phyloP scores from a whole-genome alignment of 495 filamentous ascomycete species.

The Mytilinidion resinicola region DNA sequence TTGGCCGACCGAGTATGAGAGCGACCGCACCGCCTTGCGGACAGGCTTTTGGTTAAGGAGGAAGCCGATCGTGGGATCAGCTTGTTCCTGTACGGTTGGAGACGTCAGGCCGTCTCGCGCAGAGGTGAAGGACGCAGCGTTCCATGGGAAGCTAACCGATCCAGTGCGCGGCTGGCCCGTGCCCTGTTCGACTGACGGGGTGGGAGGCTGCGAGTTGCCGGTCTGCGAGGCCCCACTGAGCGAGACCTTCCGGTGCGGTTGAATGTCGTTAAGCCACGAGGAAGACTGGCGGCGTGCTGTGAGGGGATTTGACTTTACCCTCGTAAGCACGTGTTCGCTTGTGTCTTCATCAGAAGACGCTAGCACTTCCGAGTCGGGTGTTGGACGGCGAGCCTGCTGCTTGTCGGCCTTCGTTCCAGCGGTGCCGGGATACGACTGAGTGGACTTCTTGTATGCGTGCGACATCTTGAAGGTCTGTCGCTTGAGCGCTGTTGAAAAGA shows the following conservation, averaged over 20 bases:
- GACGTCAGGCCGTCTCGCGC: conserved; percentile 12
- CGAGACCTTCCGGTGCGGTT: conserved; percentile 23
- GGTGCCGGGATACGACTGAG: neutral
- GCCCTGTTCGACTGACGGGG: conserved; percentile 13
- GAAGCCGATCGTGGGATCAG: conserved; percentile 18
- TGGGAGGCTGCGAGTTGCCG: conserved; percentile 23
- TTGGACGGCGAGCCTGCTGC: conserved; percentile 18
- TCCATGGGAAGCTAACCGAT: conserved; percentile 17
- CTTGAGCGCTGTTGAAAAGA: too few species aligned
- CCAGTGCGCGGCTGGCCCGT: neutral
- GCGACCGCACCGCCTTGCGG: conserved; percentile 53
- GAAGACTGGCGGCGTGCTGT: conserved; percentile 11
- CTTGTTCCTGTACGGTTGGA: conserved; percentile 12
- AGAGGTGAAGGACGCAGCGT: conserved; percentile 12
- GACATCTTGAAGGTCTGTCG: too few species aligned
- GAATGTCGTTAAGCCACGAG: conserved; percentile 30
- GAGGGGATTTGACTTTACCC: neutral
- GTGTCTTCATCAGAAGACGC: conserved; percentile 27
- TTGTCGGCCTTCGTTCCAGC: conserved; percentile 13
- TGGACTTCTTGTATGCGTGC: conserved; percentile 7
- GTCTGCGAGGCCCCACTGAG: conserved; percentile 12
- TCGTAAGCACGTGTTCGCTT: conserved; percentile 16
- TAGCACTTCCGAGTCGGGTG: conserved; percentile 28
- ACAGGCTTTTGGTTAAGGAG: conserved; percentile 18
- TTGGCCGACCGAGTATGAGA: conserved; percentile 96